Conservation (phyloP, 352 stramenopile genomes). For the Phytopythium ostracodes region DNA sequence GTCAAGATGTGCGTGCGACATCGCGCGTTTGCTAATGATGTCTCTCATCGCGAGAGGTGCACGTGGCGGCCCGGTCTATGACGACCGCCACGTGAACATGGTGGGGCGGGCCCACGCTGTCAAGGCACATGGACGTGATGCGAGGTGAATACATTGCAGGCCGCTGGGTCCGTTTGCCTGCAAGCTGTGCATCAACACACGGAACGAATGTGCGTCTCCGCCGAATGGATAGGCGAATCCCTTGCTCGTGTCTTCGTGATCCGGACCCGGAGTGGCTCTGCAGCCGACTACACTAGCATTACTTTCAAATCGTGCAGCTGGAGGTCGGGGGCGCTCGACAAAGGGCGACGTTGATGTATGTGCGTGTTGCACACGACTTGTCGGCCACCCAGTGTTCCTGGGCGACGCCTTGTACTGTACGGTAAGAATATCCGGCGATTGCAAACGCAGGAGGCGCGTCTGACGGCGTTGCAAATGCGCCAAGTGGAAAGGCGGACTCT, state of each 20-base stretch:
- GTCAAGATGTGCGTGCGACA: conserved; percentile 8
- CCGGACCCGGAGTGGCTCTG: background rate
- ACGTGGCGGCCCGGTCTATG: conserved; percentile 1
- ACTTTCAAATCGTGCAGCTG: background rate
- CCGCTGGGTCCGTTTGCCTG: background rate
- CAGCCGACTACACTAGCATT: background rate
- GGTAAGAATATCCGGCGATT: background rate
- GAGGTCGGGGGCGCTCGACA: background rate
- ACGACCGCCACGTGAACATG: background rate
- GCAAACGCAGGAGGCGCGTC: background rate
- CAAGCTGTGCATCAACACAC: background rate
- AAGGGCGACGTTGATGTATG: background rate
- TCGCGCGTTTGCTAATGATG: conserved; percentile 7
- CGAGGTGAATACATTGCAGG: background rate
- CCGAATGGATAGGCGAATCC: conserved; percentile 1
- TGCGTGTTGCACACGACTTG: background rate
- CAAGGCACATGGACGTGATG: no score
- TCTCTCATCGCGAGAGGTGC: no score
- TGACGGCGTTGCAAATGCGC: background rate
- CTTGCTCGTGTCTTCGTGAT: background rate
- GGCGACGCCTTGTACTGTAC: background rate
- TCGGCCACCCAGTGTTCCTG: background rate
- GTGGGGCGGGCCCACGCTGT: background rate
- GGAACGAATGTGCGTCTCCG: background rate
- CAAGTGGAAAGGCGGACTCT: background rate